Base-by-base conservation (phyloP, 2,329 filamentous ascomycete genomes). In the Clonostachys solani region DNA sequence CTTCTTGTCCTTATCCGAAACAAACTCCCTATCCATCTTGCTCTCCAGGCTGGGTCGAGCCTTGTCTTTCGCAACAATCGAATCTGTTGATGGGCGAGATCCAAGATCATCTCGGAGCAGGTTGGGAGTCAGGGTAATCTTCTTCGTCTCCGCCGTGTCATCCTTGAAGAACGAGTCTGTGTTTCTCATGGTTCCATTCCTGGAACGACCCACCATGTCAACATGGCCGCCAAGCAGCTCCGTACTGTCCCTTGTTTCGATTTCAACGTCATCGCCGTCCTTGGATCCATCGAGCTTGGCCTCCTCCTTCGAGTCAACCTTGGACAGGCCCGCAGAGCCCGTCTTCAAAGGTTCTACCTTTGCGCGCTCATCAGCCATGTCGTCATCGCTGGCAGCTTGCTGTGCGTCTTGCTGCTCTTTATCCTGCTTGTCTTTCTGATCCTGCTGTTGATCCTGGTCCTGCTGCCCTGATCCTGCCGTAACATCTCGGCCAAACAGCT, bases 131-230 rank as follows among this genome's bases (percentile, higher is more conserved):
- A 99, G 79, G 1, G 92, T 95, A 55, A 99, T 97, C 72, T 97
- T 97, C 67, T 95, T 91, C 4, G 94, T 96, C 66, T 97, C 94
- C 36, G 90, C 87, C 33, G 83, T 90, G 60, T 99, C 92, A 60
- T 97, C 94, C 66, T 91, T 95, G 75, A 96, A 96, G 74, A 97
- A 96, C 1, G 92, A 96, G 67, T 97, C 92, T 5, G 90, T 92
- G 62, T 95, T 95, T 53, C 92, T 82, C 41, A 96, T 80, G 18
- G 88, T 92, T 40, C 91, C 91, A 56, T 95, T 95, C 53, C 86
- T 83, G 35, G 89, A 91, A 61, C 86, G 81, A 61, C 76, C 77
- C 2, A 72, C 68, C 2, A 71, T 70, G 40, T 79, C 72, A 48
- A 66, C 57, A 51, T 75, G 81, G 42, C 65, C 69, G 43, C 83